A percentile compares a stretch with the other conserved stretches of the same genome.
Conservation (phyloP, 169 alveolate species). For the Plasmodium fragile region DNA sequence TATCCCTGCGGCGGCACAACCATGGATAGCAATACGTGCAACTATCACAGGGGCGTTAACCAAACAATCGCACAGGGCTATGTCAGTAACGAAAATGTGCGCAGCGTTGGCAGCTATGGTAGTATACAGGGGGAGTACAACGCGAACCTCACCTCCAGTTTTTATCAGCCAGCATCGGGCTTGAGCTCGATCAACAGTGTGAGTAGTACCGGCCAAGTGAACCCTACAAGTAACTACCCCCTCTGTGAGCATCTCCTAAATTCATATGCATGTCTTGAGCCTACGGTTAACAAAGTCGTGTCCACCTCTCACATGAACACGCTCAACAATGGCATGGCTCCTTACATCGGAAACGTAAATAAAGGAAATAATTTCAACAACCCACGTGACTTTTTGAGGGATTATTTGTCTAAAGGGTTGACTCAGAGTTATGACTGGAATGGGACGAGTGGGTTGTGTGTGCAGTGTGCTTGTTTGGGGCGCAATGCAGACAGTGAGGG, state of each 20-base stretch:
- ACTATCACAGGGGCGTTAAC: background rate
- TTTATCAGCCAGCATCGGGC: background rate
- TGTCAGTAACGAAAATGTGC: slow-evolving; percentile 8
- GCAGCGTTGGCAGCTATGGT: slow-evolving; percentile 16
- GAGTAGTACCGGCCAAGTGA: background rate
- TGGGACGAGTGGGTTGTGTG: background rate
- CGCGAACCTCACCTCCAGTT: background rate
- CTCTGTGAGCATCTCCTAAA: background rate
- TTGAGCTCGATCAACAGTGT: background rate
- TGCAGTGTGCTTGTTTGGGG: slow-evolving; percentile 37
- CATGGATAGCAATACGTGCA: slow-evolving; percentile 17
- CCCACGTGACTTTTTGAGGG: background rate
- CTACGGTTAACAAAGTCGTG: background rate
- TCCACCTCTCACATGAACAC: background rate
- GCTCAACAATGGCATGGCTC: slow-evolving; percentile 6
- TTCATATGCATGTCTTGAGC: background rate
- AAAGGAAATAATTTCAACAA: slow-evolving; percentile 23
- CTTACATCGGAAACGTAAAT: background rate
- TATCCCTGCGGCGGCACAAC: background rate
- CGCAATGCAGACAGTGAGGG: slow-evolving; percentile 6
- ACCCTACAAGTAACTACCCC: background rate
- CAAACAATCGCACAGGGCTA: background rate
- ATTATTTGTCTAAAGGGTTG: slow-evolving; percentile 5
- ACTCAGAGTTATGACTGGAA: slow-evolving; percentile 4
- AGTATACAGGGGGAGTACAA: background rate